A percentile compares a stretch with the other conserved stretches of the same genome.
Conservation (phyloP, 2,329 filamentous ascomycete genomes). For the Chaetomium globosum region DNA sequence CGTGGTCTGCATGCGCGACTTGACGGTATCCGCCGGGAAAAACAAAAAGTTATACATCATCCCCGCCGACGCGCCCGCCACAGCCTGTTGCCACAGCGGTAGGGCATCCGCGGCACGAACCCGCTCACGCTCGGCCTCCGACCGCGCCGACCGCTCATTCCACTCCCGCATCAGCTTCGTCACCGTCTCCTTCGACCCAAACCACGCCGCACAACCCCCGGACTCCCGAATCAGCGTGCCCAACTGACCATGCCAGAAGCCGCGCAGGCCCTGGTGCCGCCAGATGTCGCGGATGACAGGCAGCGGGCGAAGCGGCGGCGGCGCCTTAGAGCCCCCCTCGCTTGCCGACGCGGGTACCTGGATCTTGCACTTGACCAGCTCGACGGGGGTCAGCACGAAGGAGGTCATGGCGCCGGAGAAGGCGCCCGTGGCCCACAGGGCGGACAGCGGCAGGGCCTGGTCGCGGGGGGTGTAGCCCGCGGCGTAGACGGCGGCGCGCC, state of each 20-base stretch:
- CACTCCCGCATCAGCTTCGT: constrained; percentile 68
- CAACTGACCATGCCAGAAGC: constrained; percentile 94
- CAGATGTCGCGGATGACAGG: constrained; percentile 78
- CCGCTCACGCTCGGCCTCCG: constrained; percentile 46
- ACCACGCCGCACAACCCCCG: constrained; percentile 93
- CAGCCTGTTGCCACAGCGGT: constrained; percentile 82
- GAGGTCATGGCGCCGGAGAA: constrained; percentile 88
- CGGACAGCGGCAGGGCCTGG: constrained; percentile 69
- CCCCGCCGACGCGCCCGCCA: constrained; percentile 84
- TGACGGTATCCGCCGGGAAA: constrained; percentile 96
- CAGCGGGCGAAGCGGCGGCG: constrained; percentile 62
- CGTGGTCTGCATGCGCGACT: constrained; percentile 93
- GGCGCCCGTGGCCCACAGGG: constrained; percentile 78
- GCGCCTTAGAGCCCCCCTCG: constrained; percentile 37
- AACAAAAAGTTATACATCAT: constrained; percentile 97
- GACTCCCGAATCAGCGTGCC: constrained; percentile 93
- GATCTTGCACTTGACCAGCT: constrained; percentile 98
- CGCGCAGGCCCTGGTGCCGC: constrained; percentile 75
- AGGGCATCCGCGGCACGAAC: constrained; percentile 48
- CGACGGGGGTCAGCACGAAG: constrained; percentile 88
- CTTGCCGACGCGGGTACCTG: constrained; percentile 65
- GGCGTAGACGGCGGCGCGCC: constrained; percentile 66
- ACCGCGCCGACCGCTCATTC: constrained; percentile 50
- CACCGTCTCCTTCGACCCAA: constrained; percentile 83
- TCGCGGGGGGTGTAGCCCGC: constrained; percentile 54